These are phyloP conservation scores for Rutidosis leptorrhynchoides DNA, from an alignment of 129 eudicot species.

Conservation along the genomic window DNA sequence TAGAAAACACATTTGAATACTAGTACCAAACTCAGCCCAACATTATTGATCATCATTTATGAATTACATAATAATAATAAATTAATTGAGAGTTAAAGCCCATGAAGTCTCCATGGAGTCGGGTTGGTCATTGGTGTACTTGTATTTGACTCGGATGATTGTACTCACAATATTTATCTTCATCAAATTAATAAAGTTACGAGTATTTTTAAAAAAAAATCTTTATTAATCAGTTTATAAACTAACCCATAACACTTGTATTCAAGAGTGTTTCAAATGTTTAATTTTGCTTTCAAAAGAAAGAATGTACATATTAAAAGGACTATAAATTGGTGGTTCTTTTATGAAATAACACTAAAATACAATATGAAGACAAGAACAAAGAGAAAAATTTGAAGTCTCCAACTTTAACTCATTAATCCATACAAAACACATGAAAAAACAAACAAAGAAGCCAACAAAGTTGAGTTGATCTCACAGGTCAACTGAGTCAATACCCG, in stretches of 20 bases:
- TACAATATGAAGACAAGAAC: background rate
- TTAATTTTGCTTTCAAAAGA: background rate
- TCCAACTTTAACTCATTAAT: constrained; percentile 2
- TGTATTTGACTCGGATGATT: background rate
- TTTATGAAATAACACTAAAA: background rate
- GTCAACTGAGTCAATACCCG: constrained; percentile 92
- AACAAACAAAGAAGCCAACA: constrained; percentile 33
- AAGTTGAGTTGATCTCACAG: constrained; percentile 29
- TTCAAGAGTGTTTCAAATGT: background rate
- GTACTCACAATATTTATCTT: background rate
- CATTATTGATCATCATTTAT: background rate
- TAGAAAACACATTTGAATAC: too few relatives aligned
- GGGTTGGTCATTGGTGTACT: background rate
- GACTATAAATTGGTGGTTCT: background rate
- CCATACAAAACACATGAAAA: constrained; percentile 15
- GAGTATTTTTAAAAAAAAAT: too few relatives aligned
- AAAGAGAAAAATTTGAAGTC: background rate
- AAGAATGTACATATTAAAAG: background rate
- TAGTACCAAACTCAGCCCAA: too few relatives aligned
- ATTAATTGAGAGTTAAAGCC: background rate
- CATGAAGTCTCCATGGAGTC: background rate
- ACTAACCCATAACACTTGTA: too few relatives aligned
- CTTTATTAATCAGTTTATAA: background rate
- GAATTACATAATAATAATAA: background rate
- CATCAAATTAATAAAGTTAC: background rate